Conservation (phyloP, 305 asterid genomes). For the Ilex paraguariensis region DNA sequence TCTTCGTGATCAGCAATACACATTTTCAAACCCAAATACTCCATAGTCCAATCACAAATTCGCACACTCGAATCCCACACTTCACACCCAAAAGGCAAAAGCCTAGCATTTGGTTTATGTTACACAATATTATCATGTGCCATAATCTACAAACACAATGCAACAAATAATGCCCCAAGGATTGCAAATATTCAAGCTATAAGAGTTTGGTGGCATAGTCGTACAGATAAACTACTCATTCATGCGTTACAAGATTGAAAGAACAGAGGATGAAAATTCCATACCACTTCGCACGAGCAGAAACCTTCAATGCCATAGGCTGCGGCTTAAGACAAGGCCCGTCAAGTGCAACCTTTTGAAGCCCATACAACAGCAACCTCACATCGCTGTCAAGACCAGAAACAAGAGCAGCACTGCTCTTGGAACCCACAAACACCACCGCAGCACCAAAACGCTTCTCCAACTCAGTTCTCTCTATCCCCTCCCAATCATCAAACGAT, state of each 20-base stretch:
- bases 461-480: slow-evolving; percentile 53
- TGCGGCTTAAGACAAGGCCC: slow-evolving; percentile 47
- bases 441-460: slow-evolving; percentile 53
- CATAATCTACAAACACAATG: no score
- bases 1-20: no score
- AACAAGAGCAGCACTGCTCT: slow-evolving; percentile 27
- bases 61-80: no score
- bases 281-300: slow-evolving; percentile 65
- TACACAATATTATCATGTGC: no score
- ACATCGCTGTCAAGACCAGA: slow-evolving; percentile 22
- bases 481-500: slow-evolving; percentile 61
- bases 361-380: slow-evolving; percentile 37
- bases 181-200: no score
- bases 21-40: no score
- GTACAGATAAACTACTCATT: no score
- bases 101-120: no score
- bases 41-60: no score
- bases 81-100: no score
- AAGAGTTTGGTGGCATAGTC: no score
- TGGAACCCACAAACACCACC: slow-evolving; percentile 39
- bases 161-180: no score
- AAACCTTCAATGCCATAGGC: slow-evolving; percentile 52
- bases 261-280: not conserved
- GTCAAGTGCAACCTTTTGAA: slow-evolving; percentile 49
- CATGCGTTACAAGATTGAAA: not conserved